phyloP scores from a whole-genome alignment of 306 rosid species.

The Fragaria iinumae region DNA sequence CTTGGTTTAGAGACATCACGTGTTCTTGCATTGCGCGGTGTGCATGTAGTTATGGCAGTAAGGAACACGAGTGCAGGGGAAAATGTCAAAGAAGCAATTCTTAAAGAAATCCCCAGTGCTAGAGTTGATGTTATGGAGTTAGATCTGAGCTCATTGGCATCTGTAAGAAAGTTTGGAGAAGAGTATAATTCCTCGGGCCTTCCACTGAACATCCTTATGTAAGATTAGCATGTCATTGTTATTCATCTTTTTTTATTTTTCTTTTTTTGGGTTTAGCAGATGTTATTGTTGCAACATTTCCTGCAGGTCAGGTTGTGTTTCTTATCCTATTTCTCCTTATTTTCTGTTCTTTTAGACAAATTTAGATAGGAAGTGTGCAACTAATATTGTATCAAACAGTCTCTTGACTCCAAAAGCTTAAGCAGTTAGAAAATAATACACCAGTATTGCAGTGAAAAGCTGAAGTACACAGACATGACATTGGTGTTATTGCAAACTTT shows the following conservation, averaged over 20 bases:
- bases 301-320: neutral
- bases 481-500: neutral
- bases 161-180: conserved; percentile 61
- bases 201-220: conserved; percentile 17
- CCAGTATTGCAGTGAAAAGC: neutral
- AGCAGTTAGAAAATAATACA: too few relatives aligned
- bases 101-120: conserved; percentile 51
- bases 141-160: conserved; percentile 60
- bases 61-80: conserved; percentile 52
- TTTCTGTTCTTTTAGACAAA: too few relatives aligned
- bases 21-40: conserved; percentile 64
- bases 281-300: neutral
- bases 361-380: too few relatives aligned
- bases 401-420: too few relatives aligned
- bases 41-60: conserved; percentile 78
- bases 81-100: conserved; percentile 31
- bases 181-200: conserved; percentile 35
- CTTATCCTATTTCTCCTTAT: too few relatives aligned
- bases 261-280: neutral
- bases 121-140: conserved; percentile 62
- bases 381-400: too few relatives aligned
- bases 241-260: too few relatives aligned
- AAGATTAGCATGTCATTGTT: neutral
- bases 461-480: neutral
- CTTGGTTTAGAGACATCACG: conserved; percentile 64